Evolutionary conservation across 2,329 filamentous ascomycete genomes (phyloP).

Genomic region (Salinomyces thailandicus): DNA sequence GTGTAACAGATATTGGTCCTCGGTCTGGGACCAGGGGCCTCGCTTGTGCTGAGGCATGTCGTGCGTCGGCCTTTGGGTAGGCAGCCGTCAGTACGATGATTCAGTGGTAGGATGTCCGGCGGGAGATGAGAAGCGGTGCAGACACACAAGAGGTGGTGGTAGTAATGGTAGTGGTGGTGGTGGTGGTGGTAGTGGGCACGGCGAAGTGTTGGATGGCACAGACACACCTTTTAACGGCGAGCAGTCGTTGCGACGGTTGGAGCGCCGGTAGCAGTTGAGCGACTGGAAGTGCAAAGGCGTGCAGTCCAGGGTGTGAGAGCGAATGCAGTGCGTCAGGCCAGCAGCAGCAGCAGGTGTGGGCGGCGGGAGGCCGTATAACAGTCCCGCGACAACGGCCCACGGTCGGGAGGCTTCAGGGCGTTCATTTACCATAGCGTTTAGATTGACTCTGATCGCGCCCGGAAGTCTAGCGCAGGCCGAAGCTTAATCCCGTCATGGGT

Average conservation of each 20-base stretch:
- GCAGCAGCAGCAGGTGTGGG: background rate
- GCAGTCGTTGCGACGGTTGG: background rate
- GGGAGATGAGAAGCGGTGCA: too few species aligned
- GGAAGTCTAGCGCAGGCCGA: background rate
- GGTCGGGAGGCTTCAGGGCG: background rate
- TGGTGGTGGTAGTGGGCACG: background rate
- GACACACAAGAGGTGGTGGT: too few species aligned
- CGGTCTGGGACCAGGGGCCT: constrained; percentile 72
- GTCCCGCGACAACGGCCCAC: background rate
- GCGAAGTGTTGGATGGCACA: background rate
- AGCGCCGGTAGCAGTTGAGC: too few species aligned
- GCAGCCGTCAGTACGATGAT: too few species aligned
- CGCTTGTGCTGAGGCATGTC: constrained; percentile 50
- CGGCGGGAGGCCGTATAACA: background rate
- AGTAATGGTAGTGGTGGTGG: background rate
- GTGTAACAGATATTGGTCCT: constrained; percentile 60
- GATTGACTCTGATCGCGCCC: background rate
- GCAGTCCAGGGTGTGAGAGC: too few species aligned
- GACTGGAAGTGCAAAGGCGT: too few species aligned
- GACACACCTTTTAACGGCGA: background rate
- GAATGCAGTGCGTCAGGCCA: background rate
- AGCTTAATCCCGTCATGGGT: background rate
- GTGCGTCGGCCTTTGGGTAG: too few species aligned
- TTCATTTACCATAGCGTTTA: background rate
- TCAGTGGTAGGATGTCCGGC: too few species aligned